Conservation (phyloP, 1,284 basidiomycete species). For the Trametes sp. region DNA sequence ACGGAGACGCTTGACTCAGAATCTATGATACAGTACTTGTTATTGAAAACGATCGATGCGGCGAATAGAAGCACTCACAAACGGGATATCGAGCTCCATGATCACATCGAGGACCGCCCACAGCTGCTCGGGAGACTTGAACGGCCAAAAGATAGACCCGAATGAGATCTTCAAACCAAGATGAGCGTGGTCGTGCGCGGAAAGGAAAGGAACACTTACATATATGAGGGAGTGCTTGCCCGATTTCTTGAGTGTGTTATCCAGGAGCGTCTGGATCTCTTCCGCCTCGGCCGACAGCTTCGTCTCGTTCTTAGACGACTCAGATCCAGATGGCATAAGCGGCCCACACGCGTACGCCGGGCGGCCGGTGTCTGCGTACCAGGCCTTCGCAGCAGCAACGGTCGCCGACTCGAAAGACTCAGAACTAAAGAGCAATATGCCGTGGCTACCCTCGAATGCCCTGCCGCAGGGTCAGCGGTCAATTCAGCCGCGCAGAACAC, state of each 20-base stretch:
- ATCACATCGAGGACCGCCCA: constrained; percentile 34
- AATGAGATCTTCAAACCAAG: constrained; percentile 26
- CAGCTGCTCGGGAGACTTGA: constrained; percentile 23
- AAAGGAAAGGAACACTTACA: constrained; percentile 18
- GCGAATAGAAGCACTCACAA: constrained; percentile 18
- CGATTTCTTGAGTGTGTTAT: constrained; percentile 21
- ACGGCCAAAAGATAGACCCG: constrained; percentile 32
- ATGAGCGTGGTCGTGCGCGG: neutral
- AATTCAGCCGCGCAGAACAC: neutral
- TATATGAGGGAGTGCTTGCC: constrained; percentile 36
- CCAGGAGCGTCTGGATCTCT: constrained; percentile 32
- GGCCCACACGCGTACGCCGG: constrained; percentile 28
- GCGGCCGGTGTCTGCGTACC: constrained; percentile 29
- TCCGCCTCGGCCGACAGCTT: constrained; percentile 19
- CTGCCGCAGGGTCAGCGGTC: constrained; percentile 3
- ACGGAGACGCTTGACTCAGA: constrained; percentile 33
- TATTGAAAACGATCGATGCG: no score
- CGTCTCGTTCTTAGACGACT: constrained; percentile 23
- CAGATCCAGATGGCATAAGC: constrained; percentile 18
- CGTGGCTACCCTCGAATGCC: constrained; percentile 24
- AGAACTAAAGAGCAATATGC: constrained; percentile 27
- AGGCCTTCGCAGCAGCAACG: constrained; percentile 21
- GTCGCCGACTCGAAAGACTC: constrained; percentile 33
- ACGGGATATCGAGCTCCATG: constrained; percentile 30
- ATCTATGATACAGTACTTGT: constrained; percentile 23